Evolutionary conservation across 345 rosid genomes (phyloP).

Genomic region (Lepidium aucheri): DNA sequence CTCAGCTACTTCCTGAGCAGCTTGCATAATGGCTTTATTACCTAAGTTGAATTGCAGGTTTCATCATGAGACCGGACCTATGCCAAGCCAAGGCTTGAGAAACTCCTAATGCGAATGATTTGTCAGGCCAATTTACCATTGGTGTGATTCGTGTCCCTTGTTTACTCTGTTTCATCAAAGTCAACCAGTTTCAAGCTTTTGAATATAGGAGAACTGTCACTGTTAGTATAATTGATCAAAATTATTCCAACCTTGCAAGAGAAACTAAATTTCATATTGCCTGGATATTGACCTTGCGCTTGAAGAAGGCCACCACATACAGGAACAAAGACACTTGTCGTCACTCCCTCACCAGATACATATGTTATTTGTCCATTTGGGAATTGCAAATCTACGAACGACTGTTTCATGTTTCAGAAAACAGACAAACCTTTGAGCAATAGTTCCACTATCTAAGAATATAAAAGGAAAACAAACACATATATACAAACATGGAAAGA

Average conservation of each 20-base stretch:
- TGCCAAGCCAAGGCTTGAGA: constrained; percentile 88
- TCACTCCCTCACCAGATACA: constrained; percentile 85
- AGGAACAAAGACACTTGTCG: constrained; percentile 85
- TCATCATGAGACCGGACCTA: constrained; percentile 87
- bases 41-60: constrained; percentile 79
- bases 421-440: background rate
- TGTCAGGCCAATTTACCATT: constrained; percentile 85
- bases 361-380: constrained; percentile 91
- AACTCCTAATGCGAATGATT: constrained; percentile 62
- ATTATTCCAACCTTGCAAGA: constrained; percentile 57
- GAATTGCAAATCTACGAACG: constrained; percentile 89
- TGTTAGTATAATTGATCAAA: background rate
- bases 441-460: background rate
- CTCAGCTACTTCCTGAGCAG: constrained; percentile 89
- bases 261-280: constrained; percentile 92
- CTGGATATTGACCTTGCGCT: constrained; percentile 97
- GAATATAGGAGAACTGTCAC: background rate
- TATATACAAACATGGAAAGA: background rate
- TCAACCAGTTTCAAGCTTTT: background rate
- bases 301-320: constrained; percentile 87
- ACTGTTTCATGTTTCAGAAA: constrained; percentile 32
- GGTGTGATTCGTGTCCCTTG: constrained; percentile 89
- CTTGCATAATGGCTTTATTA: constrained; percentile 88
- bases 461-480: background rate
- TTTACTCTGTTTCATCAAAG: constrained; percentile 52